Conservation (phyloP, 75 land plant genomes). For the Pseudotsuga menziesii region DNA sequence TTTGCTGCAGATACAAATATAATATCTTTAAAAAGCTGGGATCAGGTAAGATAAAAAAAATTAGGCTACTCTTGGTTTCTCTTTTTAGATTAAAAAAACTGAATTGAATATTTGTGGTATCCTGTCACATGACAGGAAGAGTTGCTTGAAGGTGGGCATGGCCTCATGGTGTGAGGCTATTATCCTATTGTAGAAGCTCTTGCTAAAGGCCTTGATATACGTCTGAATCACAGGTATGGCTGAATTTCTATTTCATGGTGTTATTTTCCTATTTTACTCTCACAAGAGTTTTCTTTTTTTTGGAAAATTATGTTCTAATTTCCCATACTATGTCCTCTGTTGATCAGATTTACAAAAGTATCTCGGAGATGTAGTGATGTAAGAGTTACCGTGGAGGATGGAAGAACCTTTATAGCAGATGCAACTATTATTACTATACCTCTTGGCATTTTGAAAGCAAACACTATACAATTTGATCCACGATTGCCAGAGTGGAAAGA, state of each 20-base stretch:
- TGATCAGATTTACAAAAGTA: slow-evolving; percentile 32
- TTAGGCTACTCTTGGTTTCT: no score
- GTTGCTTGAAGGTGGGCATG: slow-evolving; percentile 50
- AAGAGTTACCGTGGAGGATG: slow-evolving; percentile 28
- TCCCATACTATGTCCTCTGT: no score
- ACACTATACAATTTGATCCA: slow-evolving; percentile 40
- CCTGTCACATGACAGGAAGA: no score
- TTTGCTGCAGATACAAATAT: no score
- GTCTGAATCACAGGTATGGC: slow-evolving; percentile 41
- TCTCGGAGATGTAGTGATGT: slow-evolving; percentile 21
- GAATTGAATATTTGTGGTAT: no score
- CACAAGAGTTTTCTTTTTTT: no score
- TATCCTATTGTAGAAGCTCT: slow-evolving; percentile 38
- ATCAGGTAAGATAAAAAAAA: no score
- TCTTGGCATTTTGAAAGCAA: slow-evolving; percentile 36
- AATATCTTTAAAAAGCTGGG: no score
- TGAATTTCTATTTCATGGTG: no score
- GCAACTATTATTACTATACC: slow-evolving; percentile 39
- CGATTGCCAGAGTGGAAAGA: slow-evolving; percentile 47
- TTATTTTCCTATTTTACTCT: no score
- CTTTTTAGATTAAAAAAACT: no score
- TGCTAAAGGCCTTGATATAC: slow-evolving; percentile 43
- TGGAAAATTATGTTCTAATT: no score
- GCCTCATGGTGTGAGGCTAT: slow-evolving; percentile 50
- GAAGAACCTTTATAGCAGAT: slow-evolving; percentile 38